A percentile compares a stretch with the other conserved stretches of the same genome.
Conservation (phyloP, 2,329 filamentous ascomycete species). For the Dactylellina parvicollis region DNA sequence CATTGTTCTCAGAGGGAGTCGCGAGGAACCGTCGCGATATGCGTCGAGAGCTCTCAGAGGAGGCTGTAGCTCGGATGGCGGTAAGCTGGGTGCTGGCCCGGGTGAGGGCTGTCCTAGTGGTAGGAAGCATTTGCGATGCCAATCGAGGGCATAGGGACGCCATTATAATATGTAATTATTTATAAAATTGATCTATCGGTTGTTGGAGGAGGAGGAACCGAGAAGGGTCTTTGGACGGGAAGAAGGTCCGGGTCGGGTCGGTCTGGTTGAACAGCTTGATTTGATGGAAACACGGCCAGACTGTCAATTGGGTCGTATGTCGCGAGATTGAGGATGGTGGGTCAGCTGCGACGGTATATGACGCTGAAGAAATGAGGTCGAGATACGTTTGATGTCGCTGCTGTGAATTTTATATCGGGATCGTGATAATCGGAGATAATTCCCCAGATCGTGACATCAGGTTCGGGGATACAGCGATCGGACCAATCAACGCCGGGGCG, state of each 20-base stretch:
- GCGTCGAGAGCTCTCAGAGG: neutral
- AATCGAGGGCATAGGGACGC: constrained; percentile 26
- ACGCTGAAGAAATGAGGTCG: neutral
- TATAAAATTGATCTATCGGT: neutral
- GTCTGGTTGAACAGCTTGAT: neutral
- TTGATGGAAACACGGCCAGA: constrained; percentile 12
- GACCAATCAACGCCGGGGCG: constrained; percentile 23
- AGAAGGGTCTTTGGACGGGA: neutral
- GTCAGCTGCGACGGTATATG: neutral
- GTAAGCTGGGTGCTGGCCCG: constrained; percentile 10
- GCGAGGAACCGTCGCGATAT: constrained; percentile 29
- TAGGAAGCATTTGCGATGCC: constrained; percentile 18
- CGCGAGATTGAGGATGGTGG: neutral
- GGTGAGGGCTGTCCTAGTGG: constrained; percentile 18
- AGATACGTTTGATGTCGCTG: neutral
- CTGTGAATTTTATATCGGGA: neutral
- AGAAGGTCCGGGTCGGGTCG: neutral
- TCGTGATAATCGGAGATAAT: constrained; percentile 23
- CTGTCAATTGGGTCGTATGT: neutral
- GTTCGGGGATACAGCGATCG: too few relatives aligned
- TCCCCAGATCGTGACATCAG: too few relatives aligned
- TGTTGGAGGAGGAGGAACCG: neutral
- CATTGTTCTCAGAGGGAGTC: constrained; percentile 15
- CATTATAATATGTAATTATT: constrained; percentile 18
- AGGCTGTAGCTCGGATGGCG: constrained; percentile 2